A percentile compares a stretch with the other conserved stretches of the same genome.
These are phyloP conservation scores for Mychonastes homosphaera DNA, from an alignment of 139 green algal genomes.

Conservation along the genomic window DNA sequence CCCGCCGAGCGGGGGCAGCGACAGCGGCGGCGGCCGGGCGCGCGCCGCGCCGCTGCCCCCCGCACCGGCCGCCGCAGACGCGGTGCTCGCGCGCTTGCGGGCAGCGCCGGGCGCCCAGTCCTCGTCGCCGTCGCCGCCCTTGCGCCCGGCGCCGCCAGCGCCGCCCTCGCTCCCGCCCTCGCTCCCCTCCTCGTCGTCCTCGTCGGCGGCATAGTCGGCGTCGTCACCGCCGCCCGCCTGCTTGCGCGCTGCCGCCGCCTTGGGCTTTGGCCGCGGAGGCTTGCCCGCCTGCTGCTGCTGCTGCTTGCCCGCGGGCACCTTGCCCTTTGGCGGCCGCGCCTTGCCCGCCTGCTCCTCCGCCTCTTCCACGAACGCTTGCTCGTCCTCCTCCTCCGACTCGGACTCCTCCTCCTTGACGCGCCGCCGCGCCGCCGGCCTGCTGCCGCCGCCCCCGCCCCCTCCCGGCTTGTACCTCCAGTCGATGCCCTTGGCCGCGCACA, in stretches of 20 bases:
- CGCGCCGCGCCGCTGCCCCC: not conserved
- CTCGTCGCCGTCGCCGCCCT: not conserved
- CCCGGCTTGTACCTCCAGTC: slow-evolving; percentile 18
- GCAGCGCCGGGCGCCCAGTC: too few species aligned
- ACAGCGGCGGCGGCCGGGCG: not conserved
- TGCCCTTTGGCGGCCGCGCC: not conserved
- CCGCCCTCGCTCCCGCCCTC: not conserved
- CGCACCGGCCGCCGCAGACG: too few species aligned
- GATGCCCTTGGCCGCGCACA: slow-evolving; percentile 31
- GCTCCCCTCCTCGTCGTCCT: slow-evolving; percentile 1
- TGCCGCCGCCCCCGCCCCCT: slow-evolving; percentile 7
- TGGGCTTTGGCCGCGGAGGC: too few species aligned
- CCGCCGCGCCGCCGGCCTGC: slow-evolving; percentile 11
- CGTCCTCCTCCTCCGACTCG: not conserved
- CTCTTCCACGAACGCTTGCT: slow-evolving; percentile 6
- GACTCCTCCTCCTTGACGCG: slow-evolving; percentile 5
- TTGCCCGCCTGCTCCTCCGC: not conserved
- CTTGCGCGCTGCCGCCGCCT: not conserved
- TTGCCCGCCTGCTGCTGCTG: slow-evolving; percentile 5
- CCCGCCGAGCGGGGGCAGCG: not conserved
- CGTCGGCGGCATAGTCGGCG: not conserved
- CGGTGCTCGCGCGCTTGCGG: too few species aligned
- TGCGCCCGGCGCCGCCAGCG: not conserved
- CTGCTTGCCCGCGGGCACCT: not conserved
- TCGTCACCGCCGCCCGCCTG: not conserved